phyloP scores from a whole-genome alignment of 176 grass and related monocot species.

The Pontederia crassipes region DNA sequence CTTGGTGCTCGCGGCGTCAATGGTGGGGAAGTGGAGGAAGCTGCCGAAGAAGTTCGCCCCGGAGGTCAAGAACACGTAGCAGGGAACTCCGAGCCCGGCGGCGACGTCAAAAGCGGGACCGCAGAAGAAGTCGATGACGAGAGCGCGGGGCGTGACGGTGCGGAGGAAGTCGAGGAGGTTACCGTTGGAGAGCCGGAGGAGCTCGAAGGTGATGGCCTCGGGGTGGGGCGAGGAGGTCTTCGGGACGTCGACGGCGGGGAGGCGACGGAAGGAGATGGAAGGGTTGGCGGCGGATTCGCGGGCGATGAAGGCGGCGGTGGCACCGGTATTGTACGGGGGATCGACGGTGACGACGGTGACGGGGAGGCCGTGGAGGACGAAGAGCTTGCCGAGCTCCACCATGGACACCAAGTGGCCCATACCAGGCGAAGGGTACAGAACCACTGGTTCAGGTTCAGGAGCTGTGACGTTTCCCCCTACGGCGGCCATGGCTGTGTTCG shows the following conservation, averaged over 20 bases:
- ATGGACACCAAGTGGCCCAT: constrained; percentile 35
- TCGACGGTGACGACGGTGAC: constrained; percentile 26
- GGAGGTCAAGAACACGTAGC: constrained; percentile 32
- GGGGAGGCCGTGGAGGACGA: constrained; percentile 25
- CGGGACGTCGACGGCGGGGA: constrained; percentile 9
- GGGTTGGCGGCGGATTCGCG: constrained; percentile 20
- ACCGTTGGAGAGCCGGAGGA: constrained; percentile 9
- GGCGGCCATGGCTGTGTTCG: no score
- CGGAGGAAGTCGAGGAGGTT: constrained; percentile 27
- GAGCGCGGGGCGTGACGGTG: constrained; percentile 8
- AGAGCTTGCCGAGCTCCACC: constrained; percentile 30
- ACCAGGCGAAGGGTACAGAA: constrained; percentile 14
- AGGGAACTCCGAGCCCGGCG: constrained; percentile 31
- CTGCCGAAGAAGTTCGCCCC: constrained; percentile 12
- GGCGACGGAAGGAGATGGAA: constrained; percentile 24
- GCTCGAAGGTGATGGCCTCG: constrained; percentile 12
- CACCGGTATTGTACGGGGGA: no score
- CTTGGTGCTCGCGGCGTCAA: not conserved
- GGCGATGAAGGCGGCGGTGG: constrained; percentile 16
- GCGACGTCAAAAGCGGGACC: constrained; percentile 24
- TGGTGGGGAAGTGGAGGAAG: constrained; percentile 2
- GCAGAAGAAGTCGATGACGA: constrained; percentile 48
- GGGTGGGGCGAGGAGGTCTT: constrained; percentile 5
- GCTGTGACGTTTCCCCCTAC: no score
- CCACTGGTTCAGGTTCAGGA: not conserved